phyloP scores from a whole-genome alignment of 257 asterid genomes.

The Solanum lignicaule region DNA sequence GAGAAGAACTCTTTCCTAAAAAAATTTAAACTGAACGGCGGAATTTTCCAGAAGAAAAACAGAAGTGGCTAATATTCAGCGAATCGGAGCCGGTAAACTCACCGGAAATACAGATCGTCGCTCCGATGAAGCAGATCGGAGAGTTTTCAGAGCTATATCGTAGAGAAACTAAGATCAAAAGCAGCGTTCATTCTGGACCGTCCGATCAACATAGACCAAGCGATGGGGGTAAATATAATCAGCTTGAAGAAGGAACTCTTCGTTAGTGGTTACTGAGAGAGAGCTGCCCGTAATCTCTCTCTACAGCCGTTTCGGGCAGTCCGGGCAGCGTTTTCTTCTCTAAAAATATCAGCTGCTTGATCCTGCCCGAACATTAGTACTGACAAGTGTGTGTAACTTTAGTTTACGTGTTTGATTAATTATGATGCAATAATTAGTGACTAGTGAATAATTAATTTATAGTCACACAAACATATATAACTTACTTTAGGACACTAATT shows the following conservation, averaged over 20 bases:
- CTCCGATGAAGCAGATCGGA: neutral
- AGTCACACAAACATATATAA: no score
- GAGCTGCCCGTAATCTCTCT: neutral
- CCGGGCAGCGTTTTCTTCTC: neutral
- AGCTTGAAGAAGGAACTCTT: neutral
- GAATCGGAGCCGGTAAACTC: neutral
- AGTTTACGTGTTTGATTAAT: neutral
- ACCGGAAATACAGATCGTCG: neutral
- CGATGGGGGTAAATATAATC: neutral
- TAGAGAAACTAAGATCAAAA: neutral
- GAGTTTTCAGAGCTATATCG: neutral
- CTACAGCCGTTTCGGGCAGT: neutral
- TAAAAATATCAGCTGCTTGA: neutral
- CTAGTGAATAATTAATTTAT: neutral
- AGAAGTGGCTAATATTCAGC: neutral
- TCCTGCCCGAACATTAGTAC: neutral
- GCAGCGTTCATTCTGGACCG: neutral
- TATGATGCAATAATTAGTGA: neutral
- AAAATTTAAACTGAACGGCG: neutral
- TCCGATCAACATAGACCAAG: neutral
- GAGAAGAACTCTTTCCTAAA: neutral
- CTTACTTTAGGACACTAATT: no score
- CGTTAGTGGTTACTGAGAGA: neutral
- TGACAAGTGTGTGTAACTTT: neutral
- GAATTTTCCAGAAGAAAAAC: neutral